Evolutionary conservation across 768 basidiomycete genomes (phyloP).

Genomic region (Coprinopsis cinerea): DNA sequence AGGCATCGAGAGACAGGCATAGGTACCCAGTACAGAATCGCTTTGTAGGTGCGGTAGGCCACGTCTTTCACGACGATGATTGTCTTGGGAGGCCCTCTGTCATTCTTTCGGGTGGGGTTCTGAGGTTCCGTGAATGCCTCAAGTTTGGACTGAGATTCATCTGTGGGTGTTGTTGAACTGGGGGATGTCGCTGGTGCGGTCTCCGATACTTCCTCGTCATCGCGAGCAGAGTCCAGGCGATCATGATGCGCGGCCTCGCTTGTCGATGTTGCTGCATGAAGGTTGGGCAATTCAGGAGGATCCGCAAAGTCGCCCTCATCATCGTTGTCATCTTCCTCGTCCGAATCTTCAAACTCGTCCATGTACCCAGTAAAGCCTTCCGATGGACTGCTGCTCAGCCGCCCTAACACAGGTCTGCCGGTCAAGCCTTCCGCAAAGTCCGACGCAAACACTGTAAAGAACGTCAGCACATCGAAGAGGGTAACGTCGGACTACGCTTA

Average conservation of each 20-base stretch:
- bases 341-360: conserved; percentile 49
- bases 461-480: background rate
- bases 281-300: background rate
- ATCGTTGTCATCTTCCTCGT: conserved; percentile 32
- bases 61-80: conserved; percentile 44
- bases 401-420: too few species aligned
- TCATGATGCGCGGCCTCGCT: too few species aligned
- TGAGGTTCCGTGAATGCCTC: background rate
- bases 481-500: conserved; percentile 23
- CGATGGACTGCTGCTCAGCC: background rate
- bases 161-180: conserved; percentile 3
- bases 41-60: conserved; percentile 39
- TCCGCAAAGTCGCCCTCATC: conserved; percentile 9
- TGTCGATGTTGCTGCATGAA: background rate
- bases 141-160: background rate
- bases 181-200: too few species aligned
- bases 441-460: conserved; percentile 59
- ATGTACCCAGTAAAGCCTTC: conserved; percentile 26
- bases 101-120: background rate
- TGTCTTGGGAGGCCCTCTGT: conserved; percentile 16
- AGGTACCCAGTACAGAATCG: conserved; percentile 70
- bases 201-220: too few species aligned
- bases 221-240: too few species aligned
- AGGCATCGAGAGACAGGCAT: background rate
- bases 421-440: conserved; percentile 70